A percentile compares a stretch with the other conserved stretches of the same genome.
Evolutionary conservation across 1,284 basidiomycete species (phyloP).

Genomic region (Taiwanofungus camphoratus): DNA sequence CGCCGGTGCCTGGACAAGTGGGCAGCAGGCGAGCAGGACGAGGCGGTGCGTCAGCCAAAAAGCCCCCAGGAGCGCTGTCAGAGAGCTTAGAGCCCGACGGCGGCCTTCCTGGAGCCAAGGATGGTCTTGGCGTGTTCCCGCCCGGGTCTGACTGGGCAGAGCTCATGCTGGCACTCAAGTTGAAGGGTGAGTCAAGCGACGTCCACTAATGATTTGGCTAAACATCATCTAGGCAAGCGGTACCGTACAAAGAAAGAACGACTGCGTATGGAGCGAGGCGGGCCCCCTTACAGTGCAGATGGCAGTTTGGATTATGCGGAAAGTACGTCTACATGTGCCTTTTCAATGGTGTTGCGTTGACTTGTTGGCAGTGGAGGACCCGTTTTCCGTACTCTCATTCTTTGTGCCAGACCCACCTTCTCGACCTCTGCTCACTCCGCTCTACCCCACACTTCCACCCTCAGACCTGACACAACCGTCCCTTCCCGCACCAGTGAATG

Average conservation of each 20-base stretch:
- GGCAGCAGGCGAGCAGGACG: conserved; percentile 13
- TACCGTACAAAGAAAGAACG: conserved; percentile 77
- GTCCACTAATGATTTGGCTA: not conserved
- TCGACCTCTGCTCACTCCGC: conserved; percentile 49
- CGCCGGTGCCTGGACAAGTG: conserved; percentile 4
- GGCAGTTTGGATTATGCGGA: conserved; percentile 71
- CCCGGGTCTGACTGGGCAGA: conserved; percentile 61
- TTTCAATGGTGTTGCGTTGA: conserved; percentile 3
- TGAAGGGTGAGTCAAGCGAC: conserved; percentile 48
- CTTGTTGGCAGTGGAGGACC: conserved; percentile 60
- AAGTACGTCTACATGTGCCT: conserved; percentile 39
- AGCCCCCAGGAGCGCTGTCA: conserved; percentile 30
- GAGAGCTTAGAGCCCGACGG: conserved; percentile 64
- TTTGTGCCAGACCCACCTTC: conserved; percentile 53
- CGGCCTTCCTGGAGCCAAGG: conserved; percentile 65
- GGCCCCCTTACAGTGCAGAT: conserved; percentile 58
- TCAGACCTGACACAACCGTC: conserved; percentile 17
- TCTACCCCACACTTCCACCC: conserved; percentile 39
- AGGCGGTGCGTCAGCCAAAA: conserved; percentile 18
- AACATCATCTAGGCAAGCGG: conserved; percentile 63
- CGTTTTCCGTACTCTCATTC: conserved; percentile 59
- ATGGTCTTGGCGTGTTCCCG: conserved; percentile 67
- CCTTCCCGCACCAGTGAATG: conserved; percentile 28
- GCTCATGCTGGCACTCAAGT: conserved; percentile 62
- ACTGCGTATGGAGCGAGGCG: conserved; percentile 63